Evolutionary conservation across 2,329 filamentous ascomycete genomes (phyloP), one percentile per base, ranked within the genome.

Genomic region (Pseudodiploospora longispora): DNA sequence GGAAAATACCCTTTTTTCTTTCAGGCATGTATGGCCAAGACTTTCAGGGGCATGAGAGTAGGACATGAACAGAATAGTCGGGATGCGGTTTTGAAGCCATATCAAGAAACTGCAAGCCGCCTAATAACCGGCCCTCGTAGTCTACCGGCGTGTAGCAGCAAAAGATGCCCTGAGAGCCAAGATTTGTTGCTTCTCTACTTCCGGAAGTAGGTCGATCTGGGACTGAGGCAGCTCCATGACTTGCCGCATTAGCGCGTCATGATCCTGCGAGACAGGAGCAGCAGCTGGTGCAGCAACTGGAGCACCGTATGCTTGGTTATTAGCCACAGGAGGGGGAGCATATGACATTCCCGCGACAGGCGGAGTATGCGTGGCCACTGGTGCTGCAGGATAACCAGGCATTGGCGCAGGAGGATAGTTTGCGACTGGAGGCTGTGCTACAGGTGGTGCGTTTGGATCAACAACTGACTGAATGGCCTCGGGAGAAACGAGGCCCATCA

Each of bases 401-500:
- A 67, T 55, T 3, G 61, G 55, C 2, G 60, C 55, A 2, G 62
- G 55, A 29, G 62, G 62, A 43, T 66, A 73, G 7, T 55, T 57
- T 9, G 58, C 41, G 9, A 51, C 49, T 6, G 58, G 52, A 6
- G 58, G 53, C 3, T 57, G 46, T 1, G 62, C 54, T 4, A 66
- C 60, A 8, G 62, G 64, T 30, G 67, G 51, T 62, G 69, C 61
- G 68, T 72, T 50, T 4, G 71, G 67, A 58, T 94, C 86, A 42
- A 96, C 76, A 30, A 97, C 87, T 4, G 85, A 83, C 50, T 83
- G 78, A 43, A 97, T 82, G 3, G 89, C 82, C 55, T 83, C 82
- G 10, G 87, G 85, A 46, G 93, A 91, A 44, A 97, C 88, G 7
- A 97, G 80, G 38, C 89, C 88, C 79, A 97, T 93, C 33, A 96